Conservation (phyloP, 768 basidiomycete species). For the Termitomyces sp. region DNA sequence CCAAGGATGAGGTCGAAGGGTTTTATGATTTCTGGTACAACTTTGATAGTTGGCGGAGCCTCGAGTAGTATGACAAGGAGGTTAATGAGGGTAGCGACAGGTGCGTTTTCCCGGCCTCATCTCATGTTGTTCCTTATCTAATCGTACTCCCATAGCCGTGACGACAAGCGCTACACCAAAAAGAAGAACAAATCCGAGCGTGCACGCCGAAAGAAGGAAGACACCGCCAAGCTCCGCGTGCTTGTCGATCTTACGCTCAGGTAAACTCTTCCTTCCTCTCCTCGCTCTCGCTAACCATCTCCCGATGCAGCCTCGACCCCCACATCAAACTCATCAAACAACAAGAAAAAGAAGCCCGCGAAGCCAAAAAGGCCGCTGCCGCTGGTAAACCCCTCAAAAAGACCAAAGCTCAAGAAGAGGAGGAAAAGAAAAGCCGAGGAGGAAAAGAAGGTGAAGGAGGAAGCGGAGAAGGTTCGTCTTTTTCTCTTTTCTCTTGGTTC, state of each 20-base stretch:
- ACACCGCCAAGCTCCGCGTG: slow-evolving; percentile 76
- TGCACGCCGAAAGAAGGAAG: no score
- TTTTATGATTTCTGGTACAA: no score
- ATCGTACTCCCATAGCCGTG: slow-evolving; percentile 54
- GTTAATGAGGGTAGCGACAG: slow-evolving; percentile 96
- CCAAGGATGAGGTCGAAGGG: no score
- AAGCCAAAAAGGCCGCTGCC: slow-evolving; percentile 64
- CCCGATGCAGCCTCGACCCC: slow-evolving; percentile 62
- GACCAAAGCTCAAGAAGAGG: no score
- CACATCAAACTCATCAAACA: slow-evolving; percentile 97
- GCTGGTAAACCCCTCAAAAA: slow-evolving; percentile 53
- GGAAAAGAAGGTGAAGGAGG: no score
- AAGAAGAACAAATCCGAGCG: no score
- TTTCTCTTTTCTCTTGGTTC: neutral
- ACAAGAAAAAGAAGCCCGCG: slow-evolving; percentile 95
- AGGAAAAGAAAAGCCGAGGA: no score
- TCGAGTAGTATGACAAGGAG: slow-evolving; percentile 98
- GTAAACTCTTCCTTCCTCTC: slow-evolving; percentile 17
- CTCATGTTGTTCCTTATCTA: no score
- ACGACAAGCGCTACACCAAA: no score
- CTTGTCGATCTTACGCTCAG: slow-evolving; percentile 84
- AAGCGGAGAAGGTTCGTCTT: no score
- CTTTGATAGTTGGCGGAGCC: no score
- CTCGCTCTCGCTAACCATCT: neutral
- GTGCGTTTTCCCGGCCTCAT: slow-evolving; percentile 35